phyloP scores from a whole-genome alignment of 163 green algal genomes.

The Smithsoniella earleae region DNA sequence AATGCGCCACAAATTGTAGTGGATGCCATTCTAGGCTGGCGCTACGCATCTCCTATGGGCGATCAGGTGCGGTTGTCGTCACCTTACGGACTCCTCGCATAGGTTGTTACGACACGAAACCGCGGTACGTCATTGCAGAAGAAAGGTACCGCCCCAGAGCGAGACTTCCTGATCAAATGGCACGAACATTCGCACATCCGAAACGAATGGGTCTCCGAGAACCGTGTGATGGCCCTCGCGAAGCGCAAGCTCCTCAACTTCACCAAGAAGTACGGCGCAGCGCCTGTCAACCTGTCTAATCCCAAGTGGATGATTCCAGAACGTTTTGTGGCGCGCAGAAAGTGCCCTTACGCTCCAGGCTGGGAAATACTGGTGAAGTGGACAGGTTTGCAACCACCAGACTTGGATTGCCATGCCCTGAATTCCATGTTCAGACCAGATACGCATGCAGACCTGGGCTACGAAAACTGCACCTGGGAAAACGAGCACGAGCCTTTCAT shows the following conservation, averaged over 20 bases:
- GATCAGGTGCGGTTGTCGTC: constrained; percentile 21
- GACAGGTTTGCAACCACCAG: constrained; percentile 36
- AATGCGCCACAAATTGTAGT: constrained; percentile 43
- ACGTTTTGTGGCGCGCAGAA: constrained; percentile 60
- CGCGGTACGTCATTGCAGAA: constrained; percentile 33
- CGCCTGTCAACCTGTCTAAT: constrained; percentile 45
- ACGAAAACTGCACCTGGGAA: constrained; percentile 74
- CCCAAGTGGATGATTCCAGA: constrained; percentile 57
- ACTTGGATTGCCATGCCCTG: no score
- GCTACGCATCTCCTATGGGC: constrained; percentile 10
- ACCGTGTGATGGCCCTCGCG: constrained; percentile 52
- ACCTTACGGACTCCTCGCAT: no score
- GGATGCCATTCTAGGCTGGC: constrained; percentile 67
- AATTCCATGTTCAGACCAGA: no score
- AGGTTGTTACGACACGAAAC: no score
- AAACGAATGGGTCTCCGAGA: constrained; percentile 79
- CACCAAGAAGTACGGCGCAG: constrained; percentile 54
- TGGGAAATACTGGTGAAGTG: constrained; percentile 87
- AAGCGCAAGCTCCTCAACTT: constrained; percentile 78
- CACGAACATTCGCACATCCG: constrained; percentile 60
- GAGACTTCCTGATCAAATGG: constrained; percentile 81
- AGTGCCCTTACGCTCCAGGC: constrained; percentile 53
- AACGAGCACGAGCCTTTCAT: constrained; percentile 36
- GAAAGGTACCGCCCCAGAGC: constrained; percentile 29
- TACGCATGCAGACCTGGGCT: constrained; percentile 47